A percentile compares a stretch with the other conserved stretches of the same genome.
Evolutionary conservation across 2,329 filamentous ascomycete genomes (phyloP).

Genomic region (Nemania sp.): DNA sequence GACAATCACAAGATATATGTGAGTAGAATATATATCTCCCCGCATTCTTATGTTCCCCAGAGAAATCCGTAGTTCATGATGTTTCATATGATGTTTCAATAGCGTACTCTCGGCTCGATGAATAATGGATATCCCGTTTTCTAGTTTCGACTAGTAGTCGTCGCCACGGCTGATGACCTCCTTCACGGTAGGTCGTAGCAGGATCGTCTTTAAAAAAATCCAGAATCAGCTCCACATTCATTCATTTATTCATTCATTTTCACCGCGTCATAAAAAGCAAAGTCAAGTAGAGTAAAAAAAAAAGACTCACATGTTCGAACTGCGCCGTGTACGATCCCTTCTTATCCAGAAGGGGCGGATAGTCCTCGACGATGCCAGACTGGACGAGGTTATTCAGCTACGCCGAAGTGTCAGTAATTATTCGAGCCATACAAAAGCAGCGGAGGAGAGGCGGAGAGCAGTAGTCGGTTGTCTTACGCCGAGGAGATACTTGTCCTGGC

Average conservation of each 20-base stretch:
- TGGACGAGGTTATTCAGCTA: constrained; percentile 85
- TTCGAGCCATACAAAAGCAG: neutral
- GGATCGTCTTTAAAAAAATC: no score
- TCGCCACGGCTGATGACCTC: constrained; percentile 86
- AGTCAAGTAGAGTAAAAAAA: no score
- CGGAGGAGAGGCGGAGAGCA: neutral
- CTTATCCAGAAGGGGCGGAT: constrained; percentile 86
- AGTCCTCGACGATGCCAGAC: constrained; percentile 84
- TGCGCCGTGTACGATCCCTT: constrained; percentile 96
- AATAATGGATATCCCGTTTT: no score
- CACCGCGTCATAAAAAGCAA: no score
- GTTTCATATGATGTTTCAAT: neutral
- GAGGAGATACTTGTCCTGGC: constrained; percentile 90
- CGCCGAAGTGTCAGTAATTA: constrained; percentile 35
- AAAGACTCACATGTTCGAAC: constrained; percentile 83
- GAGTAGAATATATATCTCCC: no score
- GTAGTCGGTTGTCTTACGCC: constrained; percentile 63
- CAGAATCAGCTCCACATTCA: no score
- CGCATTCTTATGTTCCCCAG: no score
- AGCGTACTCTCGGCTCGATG: neutral
- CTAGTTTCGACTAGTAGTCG: constrained; percentile 66
- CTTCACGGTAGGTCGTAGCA: constrained; percentile 80
- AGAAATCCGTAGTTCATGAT: neutral
- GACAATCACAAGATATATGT: no score
- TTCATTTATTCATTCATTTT: no score